These are phyloP conservation scores for Ochetophila trinervis DNA, from an alignment of 306 rosid genomes.

Conservation along the genomic window DNA sequence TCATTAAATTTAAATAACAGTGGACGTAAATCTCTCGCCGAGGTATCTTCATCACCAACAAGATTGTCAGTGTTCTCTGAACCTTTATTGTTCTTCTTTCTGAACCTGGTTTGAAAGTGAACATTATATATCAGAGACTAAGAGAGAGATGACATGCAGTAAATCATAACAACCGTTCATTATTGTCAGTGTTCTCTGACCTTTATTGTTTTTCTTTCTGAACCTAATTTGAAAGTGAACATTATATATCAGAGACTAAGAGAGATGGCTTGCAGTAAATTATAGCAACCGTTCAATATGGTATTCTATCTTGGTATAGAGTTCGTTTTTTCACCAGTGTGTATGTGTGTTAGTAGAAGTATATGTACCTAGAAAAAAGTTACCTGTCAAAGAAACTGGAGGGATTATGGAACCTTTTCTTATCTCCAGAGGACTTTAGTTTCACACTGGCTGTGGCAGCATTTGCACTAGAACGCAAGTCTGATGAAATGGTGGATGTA, in stretches of 20 bases:
- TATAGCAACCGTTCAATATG: constrained; percentile 28
- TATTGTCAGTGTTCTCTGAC: constrained; percentile 39
- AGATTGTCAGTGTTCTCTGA: constrained; percentile 36
- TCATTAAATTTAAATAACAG: constrained; percentile 80
- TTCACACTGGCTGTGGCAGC: constrained; percentile 28
- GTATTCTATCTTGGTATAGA: neutral
- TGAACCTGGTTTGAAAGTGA: constrained; percentile 51
- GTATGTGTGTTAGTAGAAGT: too few relatives aligned
- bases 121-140: constrained; percentile 22
- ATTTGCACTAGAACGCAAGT: constrained; percentile 25
- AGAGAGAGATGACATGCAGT: constrained; percentile 13
- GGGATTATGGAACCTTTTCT: constrained; percentile 46
- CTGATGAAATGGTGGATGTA: constrained; percentile 31
- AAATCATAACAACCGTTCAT: constrained; percentile 16
- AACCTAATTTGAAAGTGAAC: constrained; percentile 48
- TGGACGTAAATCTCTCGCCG: constrained; percentile 58
- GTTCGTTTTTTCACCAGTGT: neutral
- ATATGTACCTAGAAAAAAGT: constrained; percentile 8
- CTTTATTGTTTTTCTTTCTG: constrained; percentile 46
- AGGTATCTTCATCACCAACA: constrained; percentile 48
- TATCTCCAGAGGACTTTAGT: constrained; percentile 34
- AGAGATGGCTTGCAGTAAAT: constrained; percentile 7
- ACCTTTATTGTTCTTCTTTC: constrained; percentile 48
- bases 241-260: constrained; percentile 22
- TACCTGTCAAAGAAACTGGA: constrained; percentile 77